Evolutionary conservation across 768 basidiomycete genomes (phyloP), one percentile per base, ranked within the genome.

Genomic region (Kwoniella bestiolae): DNA sequence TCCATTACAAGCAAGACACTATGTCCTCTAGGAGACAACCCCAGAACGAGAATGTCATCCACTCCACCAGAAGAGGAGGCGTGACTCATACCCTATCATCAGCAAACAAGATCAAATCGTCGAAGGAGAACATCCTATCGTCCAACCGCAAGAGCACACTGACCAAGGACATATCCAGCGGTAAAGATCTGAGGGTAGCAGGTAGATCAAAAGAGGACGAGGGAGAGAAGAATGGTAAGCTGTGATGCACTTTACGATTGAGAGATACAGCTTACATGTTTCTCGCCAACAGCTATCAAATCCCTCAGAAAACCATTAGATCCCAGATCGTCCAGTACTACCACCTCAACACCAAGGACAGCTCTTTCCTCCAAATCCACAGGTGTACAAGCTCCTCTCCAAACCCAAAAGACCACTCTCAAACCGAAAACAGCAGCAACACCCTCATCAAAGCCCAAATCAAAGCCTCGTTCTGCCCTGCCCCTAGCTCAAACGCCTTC

Each of bases 11-110:
- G 8, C 45, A 12, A 29, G 29, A 26, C 28, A 47, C 28, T 2
- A 67, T 67, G 66, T 31, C 60, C 44, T 25, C 60, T 1, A 14
- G 61, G 34, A 57, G 66, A 41, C 60, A 58, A 41, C 38, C 7
- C 4, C 7, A 41, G n/a, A 41, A 68, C 35, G 66, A 68, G 50
- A 68, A 68, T 29, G 31, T 38, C 35, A 61, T 34, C 44, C 55
- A 29, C 31, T 11, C 46, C 8, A 18, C 18, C 21, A 18, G 28
- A 5, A 25, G 47, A 29, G 34, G 45, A 50, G 56, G 32, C 26
- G 31, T 44, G 1, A 11, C 38, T 41, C 44, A 57, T 45, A 41
- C 56, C n/a, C 45, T 46, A 21, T 28, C 56, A 25, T 41, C 56
- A 18, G 35, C 44, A 44, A 46, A 57, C 45, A 44, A 41, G 41